These are phyloP conservation scores for Tephrocybe sp. DNA, from an alignment of 768 basidiomycete species.

Conservation along the genomic window DNA sequence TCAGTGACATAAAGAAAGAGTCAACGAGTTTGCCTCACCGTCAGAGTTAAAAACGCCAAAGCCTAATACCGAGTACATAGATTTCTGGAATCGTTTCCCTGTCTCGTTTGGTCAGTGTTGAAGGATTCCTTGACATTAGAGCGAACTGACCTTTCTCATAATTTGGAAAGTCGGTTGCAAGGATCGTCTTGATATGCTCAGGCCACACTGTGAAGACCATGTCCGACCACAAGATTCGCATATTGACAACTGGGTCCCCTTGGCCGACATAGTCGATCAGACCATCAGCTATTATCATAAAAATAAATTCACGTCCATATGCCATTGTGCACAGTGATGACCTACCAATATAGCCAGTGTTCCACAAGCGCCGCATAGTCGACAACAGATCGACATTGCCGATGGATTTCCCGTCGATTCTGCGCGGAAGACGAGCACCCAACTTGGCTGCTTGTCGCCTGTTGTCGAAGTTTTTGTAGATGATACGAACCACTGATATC, in stretches of 20 bases:
- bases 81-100: slow-evolving; percentile 43
- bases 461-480: slow-evolving; percentile 27
- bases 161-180: slow-evolving; percentile 58
- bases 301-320: neutral
- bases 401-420: slow-evolving; percentile 34
- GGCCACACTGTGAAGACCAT: slow-evolving; percentile 49
- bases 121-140: neutral
- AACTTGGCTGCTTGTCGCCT: slow-evolving; percentile 38
- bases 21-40: slow-evolving; percentile 32
- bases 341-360: slow-evolving; percentile 51
- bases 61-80: slow-evolving; percentile 52
- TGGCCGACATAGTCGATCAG: slow-evolving; percentile 31
- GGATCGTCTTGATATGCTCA: slow-evolving; percentile 55
- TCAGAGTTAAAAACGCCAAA: slow-evolving; percentile 72
- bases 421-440: slow-evolving; percentile 46
- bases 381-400: slow-evolving; percentile 49
- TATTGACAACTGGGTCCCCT: slow-evolving; percentile 44
- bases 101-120: neutral
- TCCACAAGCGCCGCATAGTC: slow-evolving; percentile 34
- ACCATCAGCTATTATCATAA: slow-evolving; percentile 46
- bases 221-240: slow-evolving; percentile 46
- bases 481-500: slow-evolving; percentile 27
- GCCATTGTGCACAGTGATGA: neutral
- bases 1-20: neutral
- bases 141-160: slow-evolving; percentile 51